Percentiles rank a stretch among this genome's conserved stretches.
Conservation (phyloP, 441 rosid species). For the Populus hybrid region DNA sequence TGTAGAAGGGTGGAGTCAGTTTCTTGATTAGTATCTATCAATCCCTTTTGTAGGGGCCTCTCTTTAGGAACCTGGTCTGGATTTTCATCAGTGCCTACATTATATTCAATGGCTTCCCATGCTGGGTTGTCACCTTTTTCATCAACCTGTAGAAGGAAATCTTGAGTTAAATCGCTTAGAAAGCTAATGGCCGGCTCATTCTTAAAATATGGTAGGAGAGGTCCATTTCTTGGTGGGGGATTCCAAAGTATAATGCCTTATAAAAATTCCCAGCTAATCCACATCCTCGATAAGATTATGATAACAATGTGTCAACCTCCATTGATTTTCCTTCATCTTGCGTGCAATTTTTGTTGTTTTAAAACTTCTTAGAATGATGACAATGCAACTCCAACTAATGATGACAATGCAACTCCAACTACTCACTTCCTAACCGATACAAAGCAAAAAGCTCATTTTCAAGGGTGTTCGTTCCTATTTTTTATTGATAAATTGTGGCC, state of each 20-base stretch:
- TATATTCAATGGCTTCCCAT: slow-evolving; percentile 75
- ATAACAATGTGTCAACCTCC: not conserved
- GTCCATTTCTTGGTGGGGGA: not conserved
- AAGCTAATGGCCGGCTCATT: too few relatives aligned
- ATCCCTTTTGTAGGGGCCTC: slow-evolving; percentile 73
- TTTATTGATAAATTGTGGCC: too few relatives aligned
- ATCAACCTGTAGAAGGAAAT: slow-evolving; percentile 39
- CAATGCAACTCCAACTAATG: not conserved
- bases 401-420: not conserved
- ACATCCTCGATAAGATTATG: not conserved
- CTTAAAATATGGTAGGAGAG: not conserved
- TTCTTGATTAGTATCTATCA: slow-evolving; percentile 54
- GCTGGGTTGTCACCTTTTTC: slow-evolving; percentile 57
- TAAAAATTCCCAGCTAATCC: not conserved
- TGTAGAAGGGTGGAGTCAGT: slow-evolving; percentile 42
- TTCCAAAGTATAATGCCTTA: not conserved
- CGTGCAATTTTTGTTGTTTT: not conserved
- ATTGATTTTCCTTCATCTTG: not conserved
- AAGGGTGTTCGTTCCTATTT: too few relatives aligned
- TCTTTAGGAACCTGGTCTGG: slow-evolving; percentile 17
- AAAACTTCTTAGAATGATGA: not conserved
- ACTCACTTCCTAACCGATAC: too few relatives aligned
- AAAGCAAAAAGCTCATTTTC: not conserved
- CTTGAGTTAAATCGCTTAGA: too few relatives aligned
- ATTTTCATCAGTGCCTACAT: slow-evolving; percentile 22